phyloP scores from a whole-genome alignment of 2,329 filamentous ascomycete genomes.

The Fusarium penzigii region DNA sequence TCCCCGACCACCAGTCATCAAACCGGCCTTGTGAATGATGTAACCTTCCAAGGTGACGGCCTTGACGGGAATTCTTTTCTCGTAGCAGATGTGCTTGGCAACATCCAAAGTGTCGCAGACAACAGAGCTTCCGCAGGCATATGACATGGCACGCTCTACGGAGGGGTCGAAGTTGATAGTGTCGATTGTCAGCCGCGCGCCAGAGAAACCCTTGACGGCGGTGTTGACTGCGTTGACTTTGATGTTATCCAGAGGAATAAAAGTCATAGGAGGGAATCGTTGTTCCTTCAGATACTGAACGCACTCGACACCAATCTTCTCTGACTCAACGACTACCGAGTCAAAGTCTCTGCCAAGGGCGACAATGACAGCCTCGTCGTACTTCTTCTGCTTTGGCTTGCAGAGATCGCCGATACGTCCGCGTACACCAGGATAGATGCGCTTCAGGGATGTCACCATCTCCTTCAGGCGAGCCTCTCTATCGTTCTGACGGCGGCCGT shows the following conservation, averaged over 20 bases:
- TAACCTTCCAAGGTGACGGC: slow-evolving; percentile 94
- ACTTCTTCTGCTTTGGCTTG: slow-evolving; percentile 97
- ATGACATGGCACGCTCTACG: slow-evolving; percentile 88
- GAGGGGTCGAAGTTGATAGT: slow-evolving; percentile 91
- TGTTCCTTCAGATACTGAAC: slow-evolving; percentile 94
- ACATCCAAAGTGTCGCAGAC: slow-evolving; percentile 87
- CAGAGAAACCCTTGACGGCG: slow-evolving; percentile 84
- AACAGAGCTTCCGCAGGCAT: slow-evolving; percentile 91
- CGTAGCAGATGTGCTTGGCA: slow-evolving; percentile 88
- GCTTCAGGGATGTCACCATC: slow-evolving; percentile 81
- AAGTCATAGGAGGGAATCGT: slow-evolving; percentile 82
- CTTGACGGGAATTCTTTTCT: slow-evolving; percentile 83
- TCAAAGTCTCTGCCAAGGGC: slow-evolving; percentile 93
- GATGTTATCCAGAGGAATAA: slow-evolving; percentile 96
- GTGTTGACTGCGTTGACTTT: slow-evolving; percentile 91
- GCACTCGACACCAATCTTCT: slow-evolving; percentile 91
- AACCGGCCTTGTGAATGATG: slow-evolving; percentile 92
- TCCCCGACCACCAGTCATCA: slow-evolving; percentile 94
- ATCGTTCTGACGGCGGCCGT: slow-evolving; percentile 81
- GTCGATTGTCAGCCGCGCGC: slow-evolving; percentile 88
- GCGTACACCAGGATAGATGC: slow-evolving; percentile 87
- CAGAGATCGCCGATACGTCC: slow-evolving; percentile 90
- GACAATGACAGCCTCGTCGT: slow-evolving; percentile 87
- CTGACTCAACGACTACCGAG: slow-evolving; percentile 90
- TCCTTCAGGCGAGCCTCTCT: slow-evolving; percentile 79